Evolutionary conservation across 129 eudicot genomes (phyloP), one percentile per base, ranked within the genome.

Genomic region (Flaveria linearis): DNA sequence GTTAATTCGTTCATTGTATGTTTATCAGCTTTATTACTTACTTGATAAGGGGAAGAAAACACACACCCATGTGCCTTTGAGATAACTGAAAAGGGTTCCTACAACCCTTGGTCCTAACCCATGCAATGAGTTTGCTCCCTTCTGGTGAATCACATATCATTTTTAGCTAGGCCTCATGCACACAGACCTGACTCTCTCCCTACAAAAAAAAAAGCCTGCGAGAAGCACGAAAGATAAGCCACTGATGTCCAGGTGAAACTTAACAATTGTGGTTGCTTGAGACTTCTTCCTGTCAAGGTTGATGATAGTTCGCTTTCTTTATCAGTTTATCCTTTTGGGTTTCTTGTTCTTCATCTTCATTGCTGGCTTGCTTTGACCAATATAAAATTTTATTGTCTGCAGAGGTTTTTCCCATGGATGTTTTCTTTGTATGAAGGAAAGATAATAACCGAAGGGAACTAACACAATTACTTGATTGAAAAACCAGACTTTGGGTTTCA

Each of bases 341-440:
- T 26, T 52, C 62, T 78, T 69, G 17, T 64, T 70, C 85, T 74
- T 84, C 84, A 57, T 83, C 90, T 82, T 88, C 88, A 50, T 73
- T 83, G 53, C 84, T 74, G 73, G 86, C 88, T 74, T 85, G 83
- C 45, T 83, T 78, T 62, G 90, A 83, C 93, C 88, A 84, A 62
- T 86, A 84, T 30, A 30, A 30, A 4, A 30, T 87, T 72, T 82
- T 83, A 85, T 83, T 85, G 71, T 81, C 88, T 81, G 78, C 84
- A 72, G 81, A 56, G 72, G 68, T 81, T 83, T 84, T 81, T 49
- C 88, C 88, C 88, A 88, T 85, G 50, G 61, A 51, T 76, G 76
- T 83, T 83, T 71, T 81, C 80, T 52, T 52, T 5, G 66, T 83
- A 53, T 83, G 83, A 77, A 45, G 26, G 80, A 71, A 65, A 77